Evolutionary conservation across 2,329 filamentous ascomycete species (phyloP), one percentile per base, ranked within the genome.

Genomic region (Penicillium sp.): DNA sequence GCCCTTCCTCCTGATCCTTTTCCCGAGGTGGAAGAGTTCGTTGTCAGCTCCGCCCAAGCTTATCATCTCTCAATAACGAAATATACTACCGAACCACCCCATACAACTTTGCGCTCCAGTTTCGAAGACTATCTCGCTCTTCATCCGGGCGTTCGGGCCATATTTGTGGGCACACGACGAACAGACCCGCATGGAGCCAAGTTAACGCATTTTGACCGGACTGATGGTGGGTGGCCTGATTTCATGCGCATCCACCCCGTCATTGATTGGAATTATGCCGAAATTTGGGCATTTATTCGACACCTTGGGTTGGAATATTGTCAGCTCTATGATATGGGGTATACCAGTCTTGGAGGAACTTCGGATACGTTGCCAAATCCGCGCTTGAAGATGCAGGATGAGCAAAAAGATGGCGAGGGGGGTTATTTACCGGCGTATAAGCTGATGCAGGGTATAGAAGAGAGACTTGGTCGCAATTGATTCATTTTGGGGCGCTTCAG

Each of bases 221-320:
- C 95, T 4, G 95, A 98, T 75, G 80, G 84, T 35, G 92, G 89
- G 2, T 99, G 95, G 95, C 95, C 95, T 35, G 79, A 82, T 44
- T 96, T 98, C 69, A 93, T 98, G 88, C 86, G 95, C 57, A 83
- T 98, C 59, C 92, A 99, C 75, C 93, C 95, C 0, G 90, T 99
- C 10, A 93, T 99, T 70, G 95, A 99, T 76, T 99, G 95, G 95
- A 91, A 95, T 73, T 96, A 97, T 75, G 85, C 86, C 11, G 93
- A 98, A 74, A 93, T 98, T 53, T 98, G 95, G 95, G 86, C 88
- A 19, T 92, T 96, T 70, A 81, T 91, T 82, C 70, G 68, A 29
- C 87, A 90, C 68, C 78, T 98, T 29, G 82, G 86, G 1, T 87
- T 98, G 27, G 87, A 88, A 5, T 99, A 96, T 71, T 98, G 95